These are phyloP conservation scores for Pochonia chlamydosporia DNA, from an alignment of 2,329 filamentous ascomycete species.

Conservation along the genomic window DNA sequence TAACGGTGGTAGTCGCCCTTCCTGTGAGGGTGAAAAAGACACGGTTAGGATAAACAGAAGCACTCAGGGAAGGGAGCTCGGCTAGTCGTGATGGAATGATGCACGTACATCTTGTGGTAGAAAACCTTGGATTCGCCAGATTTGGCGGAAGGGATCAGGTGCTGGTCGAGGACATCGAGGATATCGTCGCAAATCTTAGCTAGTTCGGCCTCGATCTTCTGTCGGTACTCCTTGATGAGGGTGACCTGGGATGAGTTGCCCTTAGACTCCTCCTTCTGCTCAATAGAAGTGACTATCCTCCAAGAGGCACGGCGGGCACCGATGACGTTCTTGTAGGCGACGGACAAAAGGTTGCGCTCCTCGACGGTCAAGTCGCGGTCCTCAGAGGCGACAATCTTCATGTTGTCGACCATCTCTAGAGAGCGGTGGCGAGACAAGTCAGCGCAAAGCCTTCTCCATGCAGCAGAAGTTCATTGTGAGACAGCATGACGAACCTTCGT, in stretches of 20 bases:
- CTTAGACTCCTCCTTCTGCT: constrained; percentile 99
- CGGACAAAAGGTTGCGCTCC: constrained; percentile 94
- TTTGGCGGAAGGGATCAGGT: constrained; percentile 90
- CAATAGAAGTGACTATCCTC: constrained; percentile 97
- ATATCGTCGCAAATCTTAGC: constrained; percentile 98
- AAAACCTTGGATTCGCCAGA: constrained; percentile 98
- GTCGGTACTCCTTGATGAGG: constrained; percentile 96
- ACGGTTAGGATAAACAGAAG: neutral
- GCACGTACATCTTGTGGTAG: constrained; percentile 91
- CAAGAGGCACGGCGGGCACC: constrained; percentile 94
- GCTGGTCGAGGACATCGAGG: constrained; percentile 87
- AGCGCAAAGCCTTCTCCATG: constrained; percentile 13
- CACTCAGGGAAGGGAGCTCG: neutral
- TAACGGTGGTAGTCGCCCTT: constrained; percentile 99
- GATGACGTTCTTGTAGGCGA: constrained; percentile 99
- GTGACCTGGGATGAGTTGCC: constrained; percentile 86
- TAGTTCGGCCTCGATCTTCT: constrained; percentile 96
- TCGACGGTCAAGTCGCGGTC: constrained; percentile 80
- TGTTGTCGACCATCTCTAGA: constrained; percentile 98
- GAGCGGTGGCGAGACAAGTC: constrained; percentile 12
- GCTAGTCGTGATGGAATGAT: constrained; percentile 25
- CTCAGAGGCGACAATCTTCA: constrained; percentile 95
- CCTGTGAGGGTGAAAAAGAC: constrained; percentile 44
- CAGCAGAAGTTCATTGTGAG: neutral
- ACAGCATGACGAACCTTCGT: constrained; percentile 72